These are phyloP conservation scores for Ceratobasidium theobromae DNA, from an alignment of 1,284 basidiomycete species.

Conservation along the genomic window DNA sequence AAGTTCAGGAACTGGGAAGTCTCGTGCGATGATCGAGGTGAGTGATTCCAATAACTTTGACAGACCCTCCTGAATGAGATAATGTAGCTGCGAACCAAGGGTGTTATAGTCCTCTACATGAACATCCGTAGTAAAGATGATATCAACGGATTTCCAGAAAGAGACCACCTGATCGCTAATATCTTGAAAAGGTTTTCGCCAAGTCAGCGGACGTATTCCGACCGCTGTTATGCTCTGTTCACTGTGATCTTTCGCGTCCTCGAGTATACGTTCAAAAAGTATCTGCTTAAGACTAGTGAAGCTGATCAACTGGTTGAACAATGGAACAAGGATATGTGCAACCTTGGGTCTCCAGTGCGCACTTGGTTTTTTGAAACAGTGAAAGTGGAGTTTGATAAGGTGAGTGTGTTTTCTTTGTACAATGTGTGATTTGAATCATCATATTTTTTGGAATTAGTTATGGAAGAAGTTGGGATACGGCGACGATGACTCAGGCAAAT, in stretches of 20 bases:
- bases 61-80: too few relatives aligned
- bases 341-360: too few relatives aligned
- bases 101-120: conserved; percentile 1
- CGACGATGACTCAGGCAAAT: too few relatives aligned
- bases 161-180: background rate
- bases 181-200: background rate
- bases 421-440: too few relatives aligned
- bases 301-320: background rate
- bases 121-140: background rate
- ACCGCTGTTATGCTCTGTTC: background rate
- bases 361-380: too few relatives aligned
- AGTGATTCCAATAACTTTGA: too few relatives aligned
- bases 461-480: too few relatives aligned
- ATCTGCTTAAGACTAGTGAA: background rate
- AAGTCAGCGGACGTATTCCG: background rate
- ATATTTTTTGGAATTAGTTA: too few relatives aligned
- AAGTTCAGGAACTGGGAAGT: conserved; percentile 19
- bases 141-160: background rate
- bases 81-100: too few relatives aligned
- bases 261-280: background rate
- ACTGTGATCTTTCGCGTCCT: background rate
- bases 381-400: too few relatives aligned
- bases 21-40: too few relatives aligned
- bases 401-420: too few relatives aligned
- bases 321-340: background rate